Percentiles rank a stretch among this genome's conserved stretches.
Evolutionary conservation across 2,329 filamentous ascomycete species (phyloP).

Genomic region (Peltaster fructicola): DNA sequence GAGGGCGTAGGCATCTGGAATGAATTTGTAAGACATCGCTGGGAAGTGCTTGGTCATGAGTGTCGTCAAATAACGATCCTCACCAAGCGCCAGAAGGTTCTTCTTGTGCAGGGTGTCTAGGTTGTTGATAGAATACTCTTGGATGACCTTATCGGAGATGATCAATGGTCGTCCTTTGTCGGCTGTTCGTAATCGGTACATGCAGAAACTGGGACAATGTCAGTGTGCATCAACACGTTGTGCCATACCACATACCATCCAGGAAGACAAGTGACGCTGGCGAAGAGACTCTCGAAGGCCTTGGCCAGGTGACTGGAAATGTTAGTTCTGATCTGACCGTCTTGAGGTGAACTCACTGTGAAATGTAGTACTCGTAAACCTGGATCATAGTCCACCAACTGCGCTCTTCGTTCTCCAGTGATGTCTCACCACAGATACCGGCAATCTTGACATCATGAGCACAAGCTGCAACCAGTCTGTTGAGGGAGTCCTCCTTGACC

Average conservation of each 20-base stretch:
- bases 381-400: conserved; percentile 99
- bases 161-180: conserved; percentile 91
- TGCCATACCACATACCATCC: conserved; percentile 59
- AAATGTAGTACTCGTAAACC: conserved; percentile 98
- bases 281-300: conserved; percentile 94
- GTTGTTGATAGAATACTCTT: conserved; percentile 72
- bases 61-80: conserved; percentile 93
- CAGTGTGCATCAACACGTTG: background rate
- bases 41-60: conserved; percentile 98
- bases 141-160: conserved; percentile 73
- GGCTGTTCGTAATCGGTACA: conserved; percentile 89
- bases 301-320: conserved; percentile 94
- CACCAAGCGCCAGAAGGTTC: conserved; percentile 81
- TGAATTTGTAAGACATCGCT: conserved; percentile 87
- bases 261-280: conserved; percentile 94
- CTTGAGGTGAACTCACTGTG: too few relatives aligned
- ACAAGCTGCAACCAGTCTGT: conserved; percentile 79
- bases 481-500: conserved; percentile 81
- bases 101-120: conserved; percentile 92
- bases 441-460: conserved; percentile 90
- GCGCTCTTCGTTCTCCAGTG: conserved; percentile 82
- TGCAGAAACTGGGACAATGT: conserved; percentile 59
- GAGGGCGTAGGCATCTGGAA: conserved; percentile 79
- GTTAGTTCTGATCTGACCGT: too few relatives aligned
- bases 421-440: conserved; percentile 94